Conservation (phyloP, 169 alveolate species). For the Eimeria acervulina region DNA sequence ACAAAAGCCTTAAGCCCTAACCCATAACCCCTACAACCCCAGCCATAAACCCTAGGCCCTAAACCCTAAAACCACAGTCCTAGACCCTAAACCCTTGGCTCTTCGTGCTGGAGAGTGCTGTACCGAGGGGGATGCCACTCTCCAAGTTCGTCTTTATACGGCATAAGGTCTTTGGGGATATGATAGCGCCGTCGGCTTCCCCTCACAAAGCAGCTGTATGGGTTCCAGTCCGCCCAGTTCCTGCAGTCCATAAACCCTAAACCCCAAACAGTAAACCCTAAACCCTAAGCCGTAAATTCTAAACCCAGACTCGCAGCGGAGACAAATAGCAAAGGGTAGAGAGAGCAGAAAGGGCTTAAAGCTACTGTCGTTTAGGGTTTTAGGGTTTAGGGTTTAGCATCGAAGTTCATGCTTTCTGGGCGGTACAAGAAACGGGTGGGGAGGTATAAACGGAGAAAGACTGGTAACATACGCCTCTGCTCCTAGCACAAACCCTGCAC, state of each 20-base stretch:
- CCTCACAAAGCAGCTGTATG: constrained; percentile 88
- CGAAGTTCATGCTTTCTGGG: no score
- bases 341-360: no score
- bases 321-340: no score
- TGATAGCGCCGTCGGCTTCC: constrained; percentile 92
- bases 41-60: background rate
- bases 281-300: background rate
- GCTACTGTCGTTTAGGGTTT: no score
- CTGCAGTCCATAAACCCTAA: constrained; percentile 80
- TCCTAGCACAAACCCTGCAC: no score
- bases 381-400: no score
- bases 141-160: constrained; percentile 94
- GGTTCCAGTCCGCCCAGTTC: constrained; percentile 92
- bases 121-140: constrained; percentile 93
- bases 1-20: background rate
- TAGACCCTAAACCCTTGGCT: constrained; percentile 10
- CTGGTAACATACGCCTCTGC: no score
- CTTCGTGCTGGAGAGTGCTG: constrained; percentile 46
- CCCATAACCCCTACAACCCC: background rate
- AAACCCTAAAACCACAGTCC: background rate
- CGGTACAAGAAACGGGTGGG: no score
- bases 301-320: background rate
- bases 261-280: background rate
- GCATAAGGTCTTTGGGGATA: constrained; percentile 89
- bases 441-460: no score